Evolutionary conservation across 768 basidiomycete species (phyloP), one percentile per base, ranked within the genome.

Genomic region (Kwoniella pini): DNA sequence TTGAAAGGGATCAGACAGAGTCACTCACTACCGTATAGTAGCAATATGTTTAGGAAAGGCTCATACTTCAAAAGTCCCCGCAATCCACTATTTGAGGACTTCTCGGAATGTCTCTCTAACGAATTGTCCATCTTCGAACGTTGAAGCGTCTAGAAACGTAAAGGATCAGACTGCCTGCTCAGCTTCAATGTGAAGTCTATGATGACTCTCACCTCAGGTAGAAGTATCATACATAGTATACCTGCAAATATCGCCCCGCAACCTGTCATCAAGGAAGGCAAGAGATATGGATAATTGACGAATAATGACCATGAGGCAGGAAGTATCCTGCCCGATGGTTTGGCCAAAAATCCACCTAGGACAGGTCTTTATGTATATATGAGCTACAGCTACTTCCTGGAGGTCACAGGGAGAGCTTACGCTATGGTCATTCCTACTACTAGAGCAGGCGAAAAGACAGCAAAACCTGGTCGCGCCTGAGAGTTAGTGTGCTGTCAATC

Each of bases 371-470:
- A n/a, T 40, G 54, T 52, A 36, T 1, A 27, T n/a, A n/a, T n/a
- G n/a, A n/a, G n/a, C n/a, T n/a, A n/a, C n/a, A n/a, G n/a, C n/a
- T n/a, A n/a, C n/a, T n/a, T n/a, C n/a, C n/a, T n/a, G n/a, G n/a
- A n/a, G n/a, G n/a, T n/a, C n/a, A n/a, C n/a, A n/a, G n/a, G n/a
- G n/a, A n/a, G n/a, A 21, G 52, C 66, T 54, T 28, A 68, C 65
- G 62, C 71, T 5, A 69, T 28, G 13, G 68, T 69, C 13, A 70
- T 50, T 17, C 71, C 71, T 7, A 68, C 45, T 2, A 60, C 60
- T 6, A 72, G 15, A 1, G 71, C 43, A 12, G 71, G 71, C 3
- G 71, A 68, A 44, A 72, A 72, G 17, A 72, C 27, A 1, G 71
- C 68, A 48, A 69, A 72, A 5, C 60, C 70, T 72, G 26, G 1